phyloP scores from a whole-genome alignment of 2,329 filamentous ascomycete genomes.

The Trichoderma sp. region DNA sequence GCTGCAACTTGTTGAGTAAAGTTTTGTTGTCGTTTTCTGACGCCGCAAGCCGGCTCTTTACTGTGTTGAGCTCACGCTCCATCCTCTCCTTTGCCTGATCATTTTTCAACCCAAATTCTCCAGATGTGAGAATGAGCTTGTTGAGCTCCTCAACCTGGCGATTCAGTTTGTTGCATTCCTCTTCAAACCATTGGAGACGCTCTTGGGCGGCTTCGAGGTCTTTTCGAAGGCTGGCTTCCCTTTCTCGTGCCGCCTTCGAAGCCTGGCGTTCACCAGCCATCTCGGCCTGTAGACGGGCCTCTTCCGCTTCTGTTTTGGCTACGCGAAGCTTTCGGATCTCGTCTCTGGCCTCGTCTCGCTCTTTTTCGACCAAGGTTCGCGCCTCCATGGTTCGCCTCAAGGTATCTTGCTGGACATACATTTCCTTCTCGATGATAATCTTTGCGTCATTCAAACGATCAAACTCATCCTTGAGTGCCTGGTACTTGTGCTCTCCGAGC shows the following conservation, averaged over 20 bases:
- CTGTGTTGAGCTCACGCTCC: slow-evolving; percentile 85
- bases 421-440: slow-evolving; percentile 96
- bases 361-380: slow-evolving; percentile 75
- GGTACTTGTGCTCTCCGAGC: slow-evolving; percentile 84
- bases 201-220: slow-evolving; percentile 80
- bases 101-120: slow-evolving; percentile 83
- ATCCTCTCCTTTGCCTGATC: slow-evolving; percentile 94
- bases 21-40: slow-evolving; percentile 96
- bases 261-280: slow-evolving; percentile 76
- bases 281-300: slow-evolving; percentile 81
- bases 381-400: slow-evolving; percentile 84
- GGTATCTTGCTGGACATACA: slow-evolving; percentile 93
- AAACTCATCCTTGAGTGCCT: slow-evolving; percentile 80
- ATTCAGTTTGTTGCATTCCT: slow-evolving; percentile 74
- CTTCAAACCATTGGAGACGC: slow-evolving; percentile 75
- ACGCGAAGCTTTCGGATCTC: slow-evolving; percentile 82
- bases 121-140: slow-evolving; percentile 83
- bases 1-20: slow-evolving; percentile 94
- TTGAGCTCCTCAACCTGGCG: slow-evolving; percentile 82
- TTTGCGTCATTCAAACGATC: slow-evolving; percentile 89
- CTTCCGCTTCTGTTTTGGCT: slow-evolving; percentile 82
- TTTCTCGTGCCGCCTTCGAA: slow-evolving; percentile 75
- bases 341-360: slow-evolving; percentile 83
- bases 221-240: slow-evolving; percentile 72
- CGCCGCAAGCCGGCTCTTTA: slow-evolving; percentile 84